Percentiles rank a stretch among this genome's conserved stretches.
Conservation (phyloP, 768 basidiomycete species). For the Tylopilus felleus region DNA sequence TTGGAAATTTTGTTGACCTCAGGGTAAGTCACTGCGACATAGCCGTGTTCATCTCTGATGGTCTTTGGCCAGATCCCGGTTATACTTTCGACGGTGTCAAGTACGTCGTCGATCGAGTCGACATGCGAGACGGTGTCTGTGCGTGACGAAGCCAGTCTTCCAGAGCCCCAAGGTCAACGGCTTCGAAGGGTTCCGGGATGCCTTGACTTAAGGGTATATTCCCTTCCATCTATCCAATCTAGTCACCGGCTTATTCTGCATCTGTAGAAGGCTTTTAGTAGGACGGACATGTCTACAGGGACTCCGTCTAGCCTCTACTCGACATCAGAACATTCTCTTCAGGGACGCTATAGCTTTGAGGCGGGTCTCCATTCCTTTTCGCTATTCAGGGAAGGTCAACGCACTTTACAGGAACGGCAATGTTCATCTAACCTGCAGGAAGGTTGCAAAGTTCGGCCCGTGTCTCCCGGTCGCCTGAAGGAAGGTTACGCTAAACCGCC, state of each 20-base stretch:
- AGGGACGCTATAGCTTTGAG: neutral
- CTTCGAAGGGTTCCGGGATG: conserved; percentile 8
- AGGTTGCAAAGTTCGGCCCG: neutral
- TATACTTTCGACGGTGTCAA: neutral
- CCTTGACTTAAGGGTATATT: conserved; percentile 3
- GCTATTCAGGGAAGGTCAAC: neutral
- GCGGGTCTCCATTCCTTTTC: neutral
- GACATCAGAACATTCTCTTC: neutral
- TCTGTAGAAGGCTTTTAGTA: neutral
- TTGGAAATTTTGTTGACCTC: neutral
- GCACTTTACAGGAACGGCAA: neutral
- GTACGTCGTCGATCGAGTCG: neutral
- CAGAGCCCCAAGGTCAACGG: neutral
- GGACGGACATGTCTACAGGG: neutral
- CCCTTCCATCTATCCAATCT: neutral
- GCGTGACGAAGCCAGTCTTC: neutral
- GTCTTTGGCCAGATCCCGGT: neutral
- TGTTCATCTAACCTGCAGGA: neutral
- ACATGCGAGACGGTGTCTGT: neutral
- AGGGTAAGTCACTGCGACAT: neutral
- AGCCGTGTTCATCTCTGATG: neutral
- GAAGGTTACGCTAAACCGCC: neutral
- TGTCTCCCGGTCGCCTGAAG: neutral
- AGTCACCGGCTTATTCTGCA: neutral
- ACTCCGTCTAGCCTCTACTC: neutral